Evolutionary conservation across 805 yeast species (phyloP).

Genomic region (Teunomyces stri): DNA sequence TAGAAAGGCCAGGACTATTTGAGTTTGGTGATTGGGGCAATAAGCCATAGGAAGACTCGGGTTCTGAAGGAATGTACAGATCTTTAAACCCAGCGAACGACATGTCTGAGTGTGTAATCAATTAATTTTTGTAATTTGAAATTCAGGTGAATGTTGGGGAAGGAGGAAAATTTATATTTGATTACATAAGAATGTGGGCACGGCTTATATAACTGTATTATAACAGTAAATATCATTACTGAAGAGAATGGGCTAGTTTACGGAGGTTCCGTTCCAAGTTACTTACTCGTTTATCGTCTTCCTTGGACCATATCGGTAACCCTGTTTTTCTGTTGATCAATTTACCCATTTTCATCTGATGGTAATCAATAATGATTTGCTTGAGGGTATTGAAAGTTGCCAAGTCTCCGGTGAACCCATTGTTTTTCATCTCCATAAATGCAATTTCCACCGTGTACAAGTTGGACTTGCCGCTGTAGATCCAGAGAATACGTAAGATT

Average conservation of each 20-base stretch:
- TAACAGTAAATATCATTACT: background rate
- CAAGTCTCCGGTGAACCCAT: conserved; percentile 39
- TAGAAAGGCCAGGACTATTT: conserved; percentile 9
- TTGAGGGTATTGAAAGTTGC: conserved; percentile 34
- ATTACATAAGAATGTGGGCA: background rate
- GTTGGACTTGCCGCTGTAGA: conserved; percentile 36
- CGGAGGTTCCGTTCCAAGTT: conserved; percentile 18
- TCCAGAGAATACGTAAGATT: conserved; percentile 35
- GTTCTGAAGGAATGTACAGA: conserved; percentile 13
- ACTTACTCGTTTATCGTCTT: conserved; percentile 32
- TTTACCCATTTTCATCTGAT: conserved; percentile 31
- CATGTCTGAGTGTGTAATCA: background rate
- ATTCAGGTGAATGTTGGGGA: background rate
- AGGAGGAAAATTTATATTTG: background rate
- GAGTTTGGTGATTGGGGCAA: conserved; percentile 14
- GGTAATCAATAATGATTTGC: conserved; percentile 33
- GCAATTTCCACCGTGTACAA: conserved; percentile 34
- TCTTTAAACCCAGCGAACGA: conserved; percentile 18
- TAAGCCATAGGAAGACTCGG: conserved; percentile 13
- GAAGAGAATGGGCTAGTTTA: background rate
- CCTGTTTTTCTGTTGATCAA: conserved; percentile 19
- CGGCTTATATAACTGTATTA: no score
- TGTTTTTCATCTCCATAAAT: conserved; percentile 38
- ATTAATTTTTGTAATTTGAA: background rate
- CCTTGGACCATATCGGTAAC: conserved; percentile 35